These are phyloP conservation scores for Sporobolomyces pararoseus DNA, from an alignment of 768 basidiomycete genomes.

Conservation along the genomic window DNA sequence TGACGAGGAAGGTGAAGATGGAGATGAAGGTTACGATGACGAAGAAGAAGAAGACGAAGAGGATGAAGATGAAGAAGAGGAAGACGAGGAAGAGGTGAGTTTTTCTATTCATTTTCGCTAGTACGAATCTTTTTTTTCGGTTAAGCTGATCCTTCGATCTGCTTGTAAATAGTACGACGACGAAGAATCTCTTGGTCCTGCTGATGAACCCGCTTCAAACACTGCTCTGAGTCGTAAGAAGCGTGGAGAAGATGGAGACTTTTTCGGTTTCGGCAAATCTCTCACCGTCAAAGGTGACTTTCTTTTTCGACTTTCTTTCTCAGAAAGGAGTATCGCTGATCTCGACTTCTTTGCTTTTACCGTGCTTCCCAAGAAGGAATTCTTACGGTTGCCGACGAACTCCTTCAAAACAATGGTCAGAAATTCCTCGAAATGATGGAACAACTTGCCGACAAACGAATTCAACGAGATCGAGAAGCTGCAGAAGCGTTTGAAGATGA, in stretches of 20 bases:
- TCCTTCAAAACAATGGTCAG: conserved; percentile 96
- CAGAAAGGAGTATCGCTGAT: neutral
- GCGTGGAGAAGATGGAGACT: conserved; percentile 41
- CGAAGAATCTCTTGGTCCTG: conserved; percentile 9
- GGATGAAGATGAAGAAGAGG: conserved; percentile 14
- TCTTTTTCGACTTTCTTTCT: neutral
- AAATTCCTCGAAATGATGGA: conserved; percentile 99
- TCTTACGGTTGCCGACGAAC: conserved; percentile 95
- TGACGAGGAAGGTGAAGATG: conserved; percentile 55
- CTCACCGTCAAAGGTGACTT: conserved; percentile 63
- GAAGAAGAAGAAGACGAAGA: conserved; percentile 19
- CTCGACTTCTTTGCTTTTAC: conserved; percentile 18
- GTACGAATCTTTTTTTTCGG: neutral
- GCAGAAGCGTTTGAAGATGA: conserved; percentile 59
- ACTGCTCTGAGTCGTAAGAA: conserved; percentile 24
- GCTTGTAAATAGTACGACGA: conserved; percentile 29
- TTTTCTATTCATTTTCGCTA: neutral
- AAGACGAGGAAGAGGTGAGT: conserved; percentile 26
- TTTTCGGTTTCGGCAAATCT: conserved; percentile 63
- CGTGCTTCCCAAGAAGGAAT: conserved; percentile 66
- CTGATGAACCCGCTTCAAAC: conserved; percentile 14
- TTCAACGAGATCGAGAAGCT: conserved; percentile 70
- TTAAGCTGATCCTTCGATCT: neutral
- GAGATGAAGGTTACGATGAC: conserved; percentile 29
- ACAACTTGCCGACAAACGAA: conserved; percentile 87